phyloP scores from a whole-genome alignment of 1,284 basidiomycete species.

The Schizophyllum commune region DNA sequence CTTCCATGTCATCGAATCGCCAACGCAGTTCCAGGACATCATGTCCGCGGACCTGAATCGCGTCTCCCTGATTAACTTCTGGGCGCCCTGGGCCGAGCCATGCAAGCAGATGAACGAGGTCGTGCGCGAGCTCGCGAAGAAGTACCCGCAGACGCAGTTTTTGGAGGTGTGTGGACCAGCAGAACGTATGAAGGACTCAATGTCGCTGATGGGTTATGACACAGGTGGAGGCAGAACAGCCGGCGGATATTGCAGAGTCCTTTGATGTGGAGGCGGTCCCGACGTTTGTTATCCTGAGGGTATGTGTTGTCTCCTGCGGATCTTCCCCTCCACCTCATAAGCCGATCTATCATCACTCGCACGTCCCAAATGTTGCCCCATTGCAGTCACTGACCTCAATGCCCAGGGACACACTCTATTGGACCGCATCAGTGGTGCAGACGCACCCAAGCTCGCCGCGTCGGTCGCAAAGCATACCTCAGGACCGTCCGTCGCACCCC shows the following conservation, averaged over 20 bases:
- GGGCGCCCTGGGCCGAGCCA: conserved; percentile 89
- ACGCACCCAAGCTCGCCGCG: conserved; percentile 62
- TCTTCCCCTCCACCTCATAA: not conserved
- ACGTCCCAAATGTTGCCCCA: not conserved
- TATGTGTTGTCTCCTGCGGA: conserved; percentile 25
- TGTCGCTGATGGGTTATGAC: not conserved
- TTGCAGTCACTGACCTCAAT: not conserved
- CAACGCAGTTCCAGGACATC: conserved; percentile 67
- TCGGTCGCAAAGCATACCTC: conserved; percentile 53
- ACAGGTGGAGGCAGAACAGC: conserved; percentile 86
- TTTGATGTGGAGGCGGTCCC: conserved; percentile 94
- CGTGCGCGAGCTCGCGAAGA: conserved; percentile 61
- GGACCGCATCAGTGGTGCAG: conserved; percentile 75
- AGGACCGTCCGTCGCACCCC: conserved; percentile 26
- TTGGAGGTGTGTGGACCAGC: conserved; percentile 45
- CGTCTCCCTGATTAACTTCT: conserved; percentile 86
- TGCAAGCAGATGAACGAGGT: conserved; percentile 84
- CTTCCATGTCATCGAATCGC: conserved; percentile 48
- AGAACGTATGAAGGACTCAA: not conserved
- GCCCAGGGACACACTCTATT: conserved; percentile 85
- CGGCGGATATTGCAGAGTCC: conserved; percentile 86
- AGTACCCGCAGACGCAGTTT: conserved; percentile 64
- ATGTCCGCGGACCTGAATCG: conserved; percentile 71
- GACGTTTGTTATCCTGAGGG: conserved; percentile 76
- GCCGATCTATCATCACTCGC: not conserved